Evolutionary conservation across 2,329 filamentous ascomycete species (phyloP), one percentile per base, ranked within the genome.

Genomic region (Celoporthe dispersa): DNA sequence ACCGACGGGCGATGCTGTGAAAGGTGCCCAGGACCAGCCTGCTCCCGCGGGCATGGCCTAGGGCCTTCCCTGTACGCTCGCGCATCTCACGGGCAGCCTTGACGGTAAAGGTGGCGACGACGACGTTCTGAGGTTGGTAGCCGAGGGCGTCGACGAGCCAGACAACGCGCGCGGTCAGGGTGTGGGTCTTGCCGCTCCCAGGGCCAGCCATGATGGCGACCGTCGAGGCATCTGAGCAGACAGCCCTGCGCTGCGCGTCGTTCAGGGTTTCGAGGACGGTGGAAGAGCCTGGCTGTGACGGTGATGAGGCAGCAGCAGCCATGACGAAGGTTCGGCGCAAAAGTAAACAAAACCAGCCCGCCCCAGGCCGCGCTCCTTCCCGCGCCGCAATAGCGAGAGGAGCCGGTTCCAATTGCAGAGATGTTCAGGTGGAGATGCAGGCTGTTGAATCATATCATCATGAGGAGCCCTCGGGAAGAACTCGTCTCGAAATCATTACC

Each of bases 51-150:
- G 90, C 90, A 71, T 91, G 87, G 1, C 94, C 94, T n/a, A 98
- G 85, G n/a, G 93, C 86, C 70, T 87, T 91, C 0, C 90, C 89
- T 69, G 98, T 93, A 9, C 95, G 89, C 77, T 94, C 90, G 76
- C 94, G 94, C 95, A 99, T 99, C 82, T 98, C 95, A 25, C 84
- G 88, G 25, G 94, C 93, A 0, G 96, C 94, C 80, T 98, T 98
- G 79, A 97, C 94, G 1, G 96, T 99, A 78, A 99, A 99, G 0
- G 95, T 98, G 72, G 95, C 96, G 71, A 98, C 95, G 71, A 99
- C 90, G 76, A 98, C 90, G 81, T 98, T 94, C 82, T 92, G 90
- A 76, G 95, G 95, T 69, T 89, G 87, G 75, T 93, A 88, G 57
- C 90, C 88, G 75, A 88, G 83, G 75, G 92, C 85, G 65, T 91